These are phyloP conservation scores for Penicillium subrubescens DNA, from an alignment of 495 filamentous ascomycete genomes.

Conservation along the genomic window DNA sequence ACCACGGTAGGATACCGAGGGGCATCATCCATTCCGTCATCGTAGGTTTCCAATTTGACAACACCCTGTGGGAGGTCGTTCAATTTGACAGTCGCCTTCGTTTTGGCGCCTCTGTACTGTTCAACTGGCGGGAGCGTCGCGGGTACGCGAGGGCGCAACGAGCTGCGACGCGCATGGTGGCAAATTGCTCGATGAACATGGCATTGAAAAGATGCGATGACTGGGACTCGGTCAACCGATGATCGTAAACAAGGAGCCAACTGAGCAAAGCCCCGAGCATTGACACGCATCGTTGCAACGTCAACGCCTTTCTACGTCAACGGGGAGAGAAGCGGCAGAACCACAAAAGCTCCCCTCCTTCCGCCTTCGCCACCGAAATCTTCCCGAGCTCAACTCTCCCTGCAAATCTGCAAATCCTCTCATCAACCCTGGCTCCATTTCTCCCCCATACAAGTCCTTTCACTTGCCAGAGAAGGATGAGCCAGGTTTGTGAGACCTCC, in stretches of 20 bases:
- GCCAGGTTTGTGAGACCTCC: constrained; percentile 44
- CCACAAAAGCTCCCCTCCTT: constrained; percentile 33
- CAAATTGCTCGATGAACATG: constrained; percentile 35
- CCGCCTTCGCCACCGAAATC: constrained; percentile 49
- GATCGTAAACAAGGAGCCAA: constrained; percentile 2
- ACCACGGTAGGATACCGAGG: constrained; percentile 83
- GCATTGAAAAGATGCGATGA: constrained; percentile 17
- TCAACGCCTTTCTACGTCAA: neutral
- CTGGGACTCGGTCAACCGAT: neutral
- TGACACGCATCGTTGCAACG: constrained; percentile 28
- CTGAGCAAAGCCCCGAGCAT: constrained; percentile 22
- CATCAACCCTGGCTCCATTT: constrained; percentile 36
- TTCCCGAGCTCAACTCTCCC: constrained; percentile 34
- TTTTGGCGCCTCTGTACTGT: constrained; percentile 49
- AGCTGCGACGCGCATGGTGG: constrained; percentile 36
- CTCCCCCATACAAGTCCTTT: constrained; percentile 29
- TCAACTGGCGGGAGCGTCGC: constrained; percentile 12
- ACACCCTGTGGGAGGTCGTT: constrained; percentile 68
- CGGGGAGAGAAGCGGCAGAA: constrained; percentile 23
- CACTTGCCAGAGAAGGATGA: constrained; percentile 43
- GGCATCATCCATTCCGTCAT: constrained; percentile 48
- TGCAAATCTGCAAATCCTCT: constrained; percentile 15
- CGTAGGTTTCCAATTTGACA: constrained; percentile 48
- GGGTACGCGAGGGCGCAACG: constrained; percentile 21
- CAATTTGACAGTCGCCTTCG: constrained; percentile 56